Percentiles rank a stretch among this genome's conserved stretches.
Conservation (phyloP, 1,284 basidiomycete genomes). For the Ustilago vetiveriae region DNA sequence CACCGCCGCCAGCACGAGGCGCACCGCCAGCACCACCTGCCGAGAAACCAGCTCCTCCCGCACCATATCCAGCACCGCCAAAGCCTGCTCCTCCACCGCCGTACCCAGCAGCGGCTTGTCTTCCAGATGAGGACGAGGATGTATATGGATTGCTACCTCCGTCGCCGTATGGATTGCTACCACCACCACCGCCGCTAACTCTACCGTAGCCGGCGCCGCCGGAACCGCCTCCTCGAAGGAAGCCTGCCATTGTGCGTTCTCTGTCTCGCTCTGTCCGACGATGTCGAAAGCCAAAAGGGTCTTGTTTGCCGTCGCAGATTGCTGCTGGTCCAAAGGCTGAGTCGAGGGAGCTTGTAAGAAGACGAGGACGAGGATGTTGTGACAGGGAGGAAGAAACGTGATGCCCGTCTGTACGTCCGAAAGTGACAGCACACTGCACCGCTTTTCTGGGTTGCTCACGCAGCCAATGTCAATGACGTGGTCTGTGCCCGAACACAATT, state of each 20-base stretch:
- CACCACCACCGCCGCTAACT: conserved; percentile 24
- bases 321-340: no score
- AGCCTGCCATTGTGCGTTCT: conserved; percentile 47
- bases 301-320: no score
- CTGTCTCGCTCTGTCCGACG: background rate
- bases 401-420: no score
- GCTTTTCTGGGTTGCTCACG: background rate
- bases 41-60: conserved; percentile 23
- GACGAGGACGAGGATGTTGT: no score
- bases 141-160: conserved; percentile 33
- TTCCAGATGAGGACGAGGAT: conserved; percentile 16
- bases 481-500: conserved; percentile 24
- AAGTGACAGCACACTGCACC: background rate
- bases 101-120: conserved; percentile 26
- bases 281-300: no score
- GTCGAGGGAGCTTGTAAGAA: no score
- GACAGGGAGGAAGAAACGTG: no score
- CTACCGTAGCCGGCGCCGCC: conserved; percentile 42
- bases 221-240: conserved; percentile 44
- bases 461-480: conserved; percentile 4
- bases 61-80: conserved; percentile 21
- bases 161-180: conserved; percentile 34
- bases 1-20: conserved; percentile 8
- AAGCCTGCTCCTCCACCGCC: conserved; percentile 38
- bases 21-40: conserved; percentile 16